A percentile compares a stretch with the other conserved stretches of the same genome.
phyloP scores from a whole-genome alignment of 1,139 yeast genomes.

The Debaryomycetaceae sp. region DNA sequence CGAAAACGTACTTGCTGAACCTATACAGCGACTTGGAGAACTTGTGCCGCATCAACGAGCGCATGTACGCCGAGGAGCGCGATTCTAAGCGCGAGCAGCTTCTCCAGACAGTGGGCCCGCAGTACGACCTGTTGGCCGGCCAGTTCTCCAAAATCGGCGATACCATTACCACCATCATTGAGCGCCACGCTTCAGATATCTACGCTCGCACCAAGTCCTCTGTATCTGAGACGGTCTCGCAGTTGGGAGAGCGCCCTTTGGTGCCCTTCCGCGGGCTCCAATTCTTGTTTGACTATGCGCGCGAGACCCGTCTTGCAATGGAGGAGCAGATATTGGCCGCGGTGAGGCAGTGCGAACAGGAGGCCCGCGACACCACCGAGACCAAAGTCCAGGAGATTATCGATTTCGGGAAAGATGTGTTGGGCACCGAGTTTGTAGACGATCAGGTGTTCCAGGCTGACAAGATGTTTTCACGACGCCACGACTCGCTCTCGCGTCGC shows the following conservation, averaged over 20 bases:
- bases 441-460: constrained; percentile 66
- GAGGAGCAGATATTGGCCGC: constrained; percentile 51
- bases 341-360: constrained; percentile 56
- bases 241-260: constrained; percentile 48
- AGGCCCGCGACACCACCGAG: constrained; percentile 53
- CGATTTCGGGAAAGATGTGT: constrained; percentile 44
- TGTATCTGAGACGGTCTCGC: constrained; percentile 42
- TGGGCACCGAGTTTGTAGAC: constrained; percentile 50
- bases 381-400: constrained; percentile 53
- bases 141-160: constrained; percentile 49
- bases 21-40: constrained; percentile 53
- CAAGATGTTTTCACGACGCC: constrained; percentile 72
- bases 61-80: constrained; percentile 40
- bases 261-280: constrained; percentile 53
- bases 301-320: constrained; percentile 57
- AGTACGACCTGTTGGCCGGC: constrained; percentile 42
- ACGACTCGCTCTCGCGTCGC: constrained; percentile 51
- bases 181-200: constrained; percentile 43
- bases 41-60: constrained; percentile 52
- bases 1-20: constrained; percentile 71
- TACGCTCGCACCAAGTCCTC: constrained; percentile 51
- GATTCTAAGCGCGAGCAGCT: constrained; percentile 37
- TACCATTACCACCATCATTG: constrained; percentile 52
- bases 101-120: constrained; percentile 45
- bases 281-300: constrained; percentile 61